Percentiles rank a stretch among this genome's conserved stretches.
phyloP scores from a whole-genome alignment of 2,329 filamentous ascomycete genomes.

The Neofusicoccum ribis region DNA sequence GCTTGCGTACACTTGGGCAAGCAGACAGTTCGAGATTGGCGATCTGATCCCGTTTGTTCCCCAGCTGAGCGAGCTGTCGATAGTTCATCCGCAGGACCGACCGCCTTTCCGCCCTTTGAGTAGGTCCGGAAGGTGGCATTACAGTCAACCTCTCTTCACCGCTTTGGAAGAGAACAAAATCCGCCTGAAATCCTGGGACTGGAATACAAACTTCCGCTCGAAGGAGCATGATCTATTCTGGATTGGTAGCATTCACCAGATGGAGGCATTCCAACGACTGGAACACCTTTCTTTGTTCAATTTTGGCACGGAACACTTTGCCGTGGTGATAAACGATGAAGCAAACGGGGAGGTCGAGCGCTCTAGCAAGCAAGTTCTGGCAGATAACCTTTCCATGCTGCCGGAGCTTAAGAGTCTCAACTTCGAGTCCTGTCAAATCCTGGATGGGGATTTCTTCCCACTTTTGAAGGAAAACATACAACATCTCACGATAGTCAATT shows the following conservation, averaged over 20 bases:
- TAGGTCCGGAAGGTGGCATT: slow-evolving; percentile 60
- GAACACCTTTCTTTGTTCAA: slow-evolving; percentile 38
- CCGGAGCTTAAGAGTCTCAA: slow-evolving; percentile 65
- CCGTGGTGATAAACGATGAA: not conserved
- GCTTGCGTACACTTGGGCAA: slow-evolving; percentile 55
- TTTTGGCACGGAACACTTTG: slow-evolving; percentile 27
- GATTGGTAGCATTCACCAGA: slow-evolving; percentile 49
- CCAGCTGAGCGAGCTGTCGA: slow-evolving; percentile 67
- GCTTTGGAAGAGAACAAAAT: slow-evolving; percentile 56
- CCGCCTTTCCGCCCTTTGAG: slow-evolving; percentile 59
- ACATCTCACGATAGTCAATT: slow-evolving; percentile 75
- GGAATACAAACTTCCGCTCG: slow-evolving; percentile 54
- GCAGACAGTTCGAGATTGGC: slow-evolving; percentile 56
- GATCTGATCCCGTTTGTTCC: slow-evolving; percentile 64
- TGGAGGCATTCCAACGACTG: slow-evolving; percentile 38
- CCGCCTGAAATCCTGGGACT: slow-evolving; percentile 54
- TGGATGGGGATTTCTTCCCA: slow-evolving; percentile 68
- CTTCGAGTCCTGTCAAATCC: slow-evolving; percentile 72
- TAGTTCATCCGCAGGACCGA: slow-evolving; percentile 69
- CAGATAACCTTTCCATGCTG: slow-evolving; percentile 57
- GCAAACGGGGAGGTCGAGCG: slow-evolving; percentile 32
- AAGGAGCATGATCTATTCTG: slow-evolving; percentile 27
- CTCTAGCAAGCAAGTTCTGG: slow-evolving; percentile 45
- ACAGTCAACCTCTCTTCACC: slow-evolving; percentile 65
- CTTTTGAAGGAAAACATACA: slow-evolving; percentile 66